phyloP scores from a whole-genome alignment of 75 land plant species.

The Isoetes taiwanensis region DNA sequence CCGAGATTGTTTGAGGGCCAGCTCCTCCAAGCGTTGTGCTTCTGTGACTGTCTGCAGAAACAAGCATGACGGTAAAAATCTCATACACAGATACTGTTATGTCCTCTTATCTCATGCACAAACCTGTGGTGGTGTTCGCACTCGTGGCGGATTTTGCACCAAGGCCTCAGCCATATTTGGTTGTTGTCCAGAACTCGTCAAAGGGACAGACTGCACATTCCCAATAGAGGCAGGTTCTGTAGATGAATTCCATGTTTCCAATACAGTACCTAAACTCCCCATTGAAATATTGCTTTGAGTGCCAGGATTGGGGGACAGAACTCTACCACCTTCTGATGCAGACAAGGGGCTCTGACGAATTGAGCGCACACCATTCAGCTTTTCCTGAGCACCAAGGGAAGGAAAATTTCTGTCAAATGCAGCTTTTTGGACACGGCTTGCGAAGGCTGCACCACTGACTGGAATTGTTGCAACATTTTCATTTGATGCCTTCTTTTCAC shows the following conservation, averaged over 20 bases:
- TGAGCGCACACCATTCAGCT: slow-evolving; percentile 14
- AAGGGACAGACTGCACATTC: neutral
- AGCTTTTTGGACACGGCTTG: slow-evolving; percentile 32
- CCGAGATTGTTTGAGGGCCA: slow-evolving; percentile 55
- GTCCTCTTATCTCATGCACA: too few relatives aligned
- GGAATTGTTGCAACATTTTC: slow-evolving; percentile 15
- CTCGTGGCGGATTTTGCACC: slow-evolving; percentile 55
- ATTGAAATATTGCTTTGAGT: slow-evolving; percentile 14
- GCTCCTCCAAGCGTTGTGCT: slow-evolving; percentile 60
- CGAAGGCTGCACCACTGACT: slow-evolving; percentile 17
- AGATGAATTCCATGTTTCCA: neutral
- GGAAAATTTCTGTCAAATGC: slow-evolving; percentile 83
- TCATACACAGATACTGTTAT: too few relatives aligned
- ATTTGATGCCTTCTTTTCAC: slow-evolving; percentile 13
- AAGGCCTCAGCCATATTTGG: slow-evolving; percentile 88
- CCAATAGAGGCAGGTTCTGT: slow-evolving; percentile 8
- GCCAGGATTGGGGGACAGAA: slow-evolving; percentile 32
- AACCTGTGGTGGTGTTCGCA: slow-evolving; percentile 64
- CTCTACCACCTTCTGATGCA: slow-evolving; percentile 18
- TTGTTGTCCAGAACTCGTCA: slow-evolving; percentile 11
- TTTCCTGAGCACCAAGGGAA: slow-evolving; percentile 69
- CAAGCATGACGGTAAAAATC: too few relatives aligned
- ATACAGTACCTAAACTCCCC: slow-evolving; percentile 3
- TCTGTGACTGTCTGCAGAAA: slow-evolving; percentile 14
- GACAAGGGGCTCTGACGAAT: slow-evolving; percentile 17